Evolutionary conservation across 768 basidiomycete species (phyloP), one percentile per base, ranked within the genome.

Genomic region (Holtermannia corniformis): DNA sequence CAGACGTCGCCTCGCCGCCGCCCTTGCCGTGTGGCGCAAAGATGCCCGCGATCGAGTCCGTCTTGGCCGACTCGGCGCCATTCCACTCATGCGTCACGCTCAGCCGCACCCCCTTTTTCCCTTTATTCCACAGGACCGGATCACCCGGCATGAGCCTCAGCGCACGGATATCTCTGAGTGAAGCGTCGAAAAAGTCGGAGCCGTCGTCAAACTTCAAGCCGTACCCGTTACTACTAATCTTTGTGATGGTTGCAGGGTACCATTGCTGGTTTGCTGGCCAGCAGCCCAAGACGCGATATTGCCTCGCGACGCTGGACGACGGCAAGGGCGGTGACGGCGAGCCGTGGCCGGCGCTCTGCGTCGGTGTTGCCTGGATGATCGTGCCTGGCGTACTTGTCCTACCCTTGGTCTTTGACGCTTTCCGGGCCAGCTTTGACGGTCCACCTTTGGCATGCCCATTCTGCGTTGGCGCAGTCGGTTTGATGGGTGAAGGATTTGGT

Each of bases 41-140:
- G n/a, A n/a, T n/a, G n/a, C n/a, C n/a, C n/a, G n/a, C n/a, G n/a
- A n/a, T n/a, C n/a, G n/a, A n/a, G n/a, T n/a, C n/a, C n/a, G n/a
- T n/a, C 16, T 16, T 37, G 32, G 32, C 16, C 32, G 32, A 37
- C 10, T 37, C 16, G 32, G 41, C 13, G 4, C 51, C 52, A 44
- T 58, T 48, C 60, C 60, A 61, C 20, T 60, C 56, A n/a, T 54
- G 54, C 23, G 51, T 28, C 4, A 60, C 55, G 45, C 44, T 37
- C 7, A 47, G 11, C 5, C 5, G n/a, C 4, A 14, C 20, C 4
- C 4, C 14, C 14, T 27, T 13, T 4, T n/a, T 5, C 3, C 37
- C 10, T 21, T 28, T 23, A 5, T 49, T 5, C 19, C n/a, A 32
- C 13, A 25, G 4, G 5, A 49, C 13, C 4, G 14, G 13, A 49